These are phyloP conservation scores for Calycina herbarum DNA, from an alignment of 2,329 filamentous ascomycete species.

Conservation along the genomic window DNA sequence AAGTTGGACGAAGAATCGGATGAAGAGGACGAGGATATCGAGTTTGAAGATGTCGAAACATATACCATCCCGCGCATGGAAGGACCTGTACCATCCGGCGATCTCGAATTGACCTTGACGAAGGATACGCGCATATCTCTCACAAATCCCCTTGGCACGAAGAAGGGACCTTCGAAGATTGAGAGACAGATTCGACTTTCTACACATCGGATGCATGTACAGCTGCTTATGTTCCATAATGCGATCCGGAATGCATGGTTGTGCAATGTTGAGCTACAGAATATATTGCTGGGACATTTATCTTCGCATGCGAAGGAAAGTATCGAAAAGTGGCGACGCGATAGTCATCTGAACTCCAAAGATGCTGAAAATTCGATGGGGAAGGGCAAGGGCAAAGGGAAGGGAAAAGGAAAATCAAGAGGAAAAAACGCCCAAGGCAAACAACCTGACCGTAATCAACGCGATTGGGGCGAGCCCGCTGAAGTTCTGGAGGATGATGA, in stretches of 20 bases:
- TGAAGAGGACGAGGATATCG: conserved; percentile 57
- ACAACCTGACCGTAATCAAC: conserved; percentile 43
- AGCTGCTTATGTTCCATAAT: conserved; percentile 87
- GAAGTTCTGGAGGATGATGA: conserved; percentile 67
- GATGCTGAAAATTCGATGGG: conserved; percentile 38
- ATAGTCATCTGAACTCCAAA: conserved; percentile 59
- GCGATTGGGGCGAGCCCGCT: conserved; percentile 74
- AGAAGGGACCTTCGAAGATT: conserved; percentile 83
- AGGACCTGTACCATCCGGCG: conserved; percentile 56
- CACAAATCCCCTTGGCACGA: conserved; percentile 61
- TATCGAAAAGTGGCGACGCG: conserved; percentile 69
- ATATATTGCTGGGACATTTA: conserved; percentile 72
- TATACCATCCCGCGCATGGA: conserved; percentile 35
- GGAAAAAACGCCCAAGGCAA: conserved; percentile 42
- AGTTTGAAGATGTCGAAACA: conserved; percentile 61
- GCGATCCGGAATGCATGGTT: conserved; percentile 81
- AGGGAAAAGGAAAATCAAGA: conserved; percentile 36
- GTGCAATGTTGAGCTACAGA: conserved; percentile 73
- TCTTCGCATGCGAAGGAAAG: conserved; percentile 61
- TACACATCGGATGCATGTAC: conserved; percentile 87
- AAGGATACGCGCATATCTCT: conserved; percentile 60
- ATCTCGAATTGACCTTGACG: conserved; percentile 72
- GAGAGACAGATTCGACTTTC: conserved; percentile 75
- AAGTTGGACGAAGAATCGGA: conserved; percentile 42
- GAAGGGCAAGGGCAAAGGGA: conserved; percentile 31